These are phyloP conservation scores for Talaromyces sp. DNA, from an alignment of 2,329 filamentous ascomycete genomes.

Conservation along the genomic window DNA sequence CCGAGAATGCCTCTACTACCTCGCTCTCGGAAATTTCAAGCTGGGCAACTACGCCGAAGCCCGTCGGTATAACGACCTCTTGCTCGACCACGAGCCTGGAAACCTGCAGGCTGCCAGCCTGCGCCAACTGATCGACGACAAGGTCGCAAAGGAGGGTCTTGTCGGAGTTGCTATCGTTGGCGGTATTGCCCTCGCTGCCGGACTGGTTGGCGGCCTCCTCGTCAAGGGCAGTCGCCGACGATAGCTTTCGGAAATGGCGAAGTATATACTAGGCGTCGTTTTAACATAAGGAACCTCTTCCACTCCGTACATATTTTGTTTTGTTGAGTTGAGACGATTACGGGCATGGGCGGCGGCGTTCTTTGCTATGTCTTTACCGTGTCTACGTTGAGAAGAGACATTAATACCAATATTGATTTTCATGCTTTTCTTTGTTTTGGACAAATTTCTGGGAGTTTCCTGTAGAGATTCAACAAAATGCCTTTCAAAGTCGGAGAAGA, in stretches of 20 bases:
- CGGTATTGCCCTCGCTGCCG: conserved; percentile 84
- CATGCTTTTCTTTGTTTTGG: not conserved
- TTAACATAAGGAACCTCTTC: conserved; percentile 3
- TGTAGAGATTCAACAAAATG: not conserved
- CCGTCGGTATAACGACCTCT: conserved; percentile 84
- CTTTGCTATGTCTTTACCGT: conserved; percentile 7
- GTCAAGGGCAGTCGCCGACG: conserved; percentile 67
- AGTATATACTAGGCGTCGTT: not conserved
- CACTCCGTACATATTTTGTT: conserved; percentile 5
- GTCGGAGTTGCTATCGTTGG: conserved; percentile 93
- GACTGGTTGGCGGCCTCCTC: conserved; percentile 83
- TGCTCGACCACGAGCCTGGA: conserved; percentile 82
- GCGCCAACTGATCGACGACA: conserved; percentile 85
- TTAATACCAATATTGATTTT: not conserved
- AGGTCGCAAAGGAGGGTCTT: conserved; percentile 88
- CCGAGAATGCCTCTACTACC: conserved; percentile 96
- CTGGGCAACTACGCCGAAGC: conserved; percentile 96
- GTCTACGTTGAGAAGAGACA: not conserved
- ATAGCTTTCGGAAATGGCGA: conserved; percentile 19
- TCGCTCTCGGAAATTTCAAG: conserved; percentile 96
- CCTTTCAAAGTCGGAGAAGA: not conserved
- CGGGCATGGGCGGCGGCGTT: conserved; percentile 13
- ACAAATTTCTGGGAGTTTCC: not conserved
- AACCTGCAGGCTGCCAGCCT: conserved; percentile 89
- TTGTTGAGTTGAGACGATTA: conserved; percentile 8